Evolutionary conservation across 805 yeast species (phyloP).

Genomic region (Lachancea sp.): DNA sequence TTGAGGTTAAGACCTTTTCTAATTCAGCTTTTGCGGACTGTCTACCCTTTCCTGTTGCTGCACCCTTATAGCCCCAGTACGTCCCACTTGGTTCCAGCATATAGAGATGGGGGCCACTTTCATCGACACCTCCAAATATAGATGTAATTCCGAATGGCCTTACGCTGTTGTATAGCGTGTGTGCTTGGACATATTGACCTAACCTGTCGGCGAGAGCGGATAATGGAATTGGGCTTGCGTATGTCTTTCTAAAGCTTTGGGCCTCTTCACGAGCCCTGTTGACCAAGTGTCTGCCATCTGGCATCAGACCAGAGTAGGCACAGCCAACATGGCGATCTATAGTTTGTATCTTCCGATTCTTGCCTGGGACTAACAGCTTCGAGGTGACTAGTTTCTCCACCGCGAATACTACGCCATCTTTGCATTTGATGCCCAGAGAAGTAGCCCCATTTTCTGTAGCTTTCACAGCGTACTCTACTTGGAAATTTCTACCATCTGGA

Average conservation of each 20-base stretch:
- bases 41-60: slow-evolving; percentile 97
- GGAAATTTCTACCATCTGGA: slow-evolving; percentile 90
- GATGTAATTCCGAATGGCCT: slow-evolving; percentile 96
- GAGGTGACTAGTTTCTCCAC: slow-evolving; percentile 90
- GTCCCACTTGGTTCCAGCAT: slow-evolving; percentile 98
- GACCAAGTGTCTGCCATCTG: slow-evolving; percentile 94
- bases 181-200: slow-evolving; percentile 89
- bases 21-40: slow-evolving; percentile 96
- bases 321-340: slow-evolving; percentile 92
- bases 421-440: slow-evolving; percentile 83
- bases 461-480: slow-evolving; percentile 94
- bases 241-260: slow-evolving; percentile 63
- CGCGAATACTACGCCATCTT: slow-evolving; percentile 94
- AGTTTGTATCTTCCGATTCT: slow-evolving; percentile 85
- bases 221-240: slow-evolving; percentile 70
- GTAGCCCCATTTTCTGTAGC: slow-evolving; percentile 98
- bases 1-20: slow-evolving; percentile 59
- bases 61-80: slow-evolving; percentile 96
- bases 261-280: slow-evolving; percentile 91
- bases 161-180: slow-evolving; percentile 92
- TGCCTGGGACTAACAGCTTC: slow-evolving; percentile 80
- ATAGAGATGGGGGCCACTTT: slow-evolving; percentile 82
- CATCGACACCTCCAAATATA: slow-evolving; percentile 90
- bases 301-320: slow-evolving; percentile 88
- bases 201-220: slow-evolving; percentile 80